Conservation (phyloP, 1,284 basidiomycete genomes). For the Lignosus rhinocerotis region DNA sequence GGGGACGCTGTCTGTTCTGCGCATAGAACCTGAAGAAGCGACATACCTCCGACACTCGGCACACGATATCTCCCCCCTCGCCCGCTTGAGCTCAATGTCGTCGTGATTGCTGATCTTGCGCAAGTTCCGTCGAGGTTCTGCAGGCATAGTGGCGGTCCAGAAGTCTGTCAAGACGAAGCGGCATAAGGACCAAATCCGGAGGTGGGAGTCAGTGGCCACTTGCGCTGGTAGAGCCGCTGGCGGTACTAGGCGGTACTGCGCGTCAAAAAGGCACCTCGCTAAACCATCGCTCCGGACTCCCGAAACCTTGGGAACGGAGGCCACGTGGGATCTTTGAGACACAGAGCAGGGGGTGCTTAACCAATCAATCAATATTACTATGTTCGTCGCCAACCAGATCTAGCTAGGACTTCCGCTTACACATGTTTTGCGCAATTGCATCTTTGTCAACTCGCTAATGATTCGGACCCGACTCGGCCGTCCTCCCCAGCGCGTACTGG, state of each 20-base stretch:
- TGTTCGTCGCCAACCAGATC: no score
- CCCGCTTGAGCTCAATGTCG: conserved; percentile 59
- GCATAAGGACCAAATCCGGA: not conserved
- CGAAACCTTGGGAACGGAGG: no score
- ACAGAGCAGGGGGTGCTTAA: no score
- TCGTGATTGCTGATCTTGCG: conserved; percentile 34
- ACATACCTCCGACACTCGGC: conserved; percentile 70
- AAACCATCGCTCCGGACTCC: no score
- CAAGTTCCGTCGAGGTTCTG: conserved; percentile 29
- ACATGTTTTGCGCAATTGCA: no score
- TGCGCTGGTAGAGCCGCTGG: no score
- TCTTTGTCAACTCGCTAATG: not conserved
- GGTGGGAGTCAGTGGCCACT: not conserved
- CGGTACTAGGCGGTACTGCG: no score
- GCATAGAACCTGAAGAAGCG: not conserved
- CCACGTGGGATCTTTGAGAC: no score
- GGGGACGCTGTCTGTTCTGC: not conserved
- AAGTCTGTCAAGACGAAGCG: not conserved
- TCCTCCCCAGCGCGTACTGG: not conserved
- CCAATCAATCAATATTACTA: no score
- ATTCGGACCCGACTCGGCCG: not conserved
- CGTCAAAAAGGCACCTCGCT: no score
- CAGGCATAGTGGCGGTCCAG: conserved; percentile 24
- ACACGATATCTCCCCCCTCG: conserved; percentile 67
- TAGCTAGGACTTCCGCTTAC: no score